Evolutionary conservation across 805 yeast genomes (phyloP).

Genomic region (Saccharomycopsis fermentans): DNA sequence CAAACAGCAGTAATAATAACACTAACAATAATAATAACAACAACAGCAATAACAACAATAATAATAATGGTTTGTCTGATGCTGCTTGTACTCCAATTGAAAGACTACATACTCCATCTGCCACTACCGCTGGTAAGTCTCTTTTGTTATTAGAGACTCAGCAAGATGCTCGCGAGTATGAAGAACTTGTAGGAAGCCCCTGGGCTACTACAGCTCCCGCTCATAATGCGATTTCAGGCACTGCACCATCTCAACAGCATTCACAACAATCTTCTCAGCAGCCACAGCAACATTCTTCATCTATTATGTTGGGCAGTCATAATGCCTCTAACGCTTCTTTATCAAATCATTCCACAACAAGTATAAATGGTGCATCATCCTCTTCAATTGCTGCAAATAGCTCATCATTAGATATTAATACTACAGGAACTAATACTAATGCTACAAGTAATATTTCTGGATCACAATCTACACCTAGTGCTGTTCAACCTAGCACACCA

Average conservation of each 20-base stretch:
- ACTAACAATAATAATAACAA: too few relatives aligned
- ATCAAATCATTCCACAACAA: not conserved
- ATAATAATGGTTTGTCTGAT: slow-evolving; percentile 9
- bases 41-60: not conserved
- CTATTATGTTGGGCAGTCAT: slow-evolving; percentile 26
- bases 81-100: slow-evolving; percentile 11
- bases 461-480: not conserved
- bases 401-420: slow-evolving; percentile 1
- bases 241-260: slow-evolving; percentile 21
- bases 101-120: slow-evolving; percentile 9
- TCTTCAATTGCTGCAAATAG: not conserved
- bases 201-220: slow-evolving; percentile 18
- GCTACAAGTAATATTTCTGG: slow-evolving; percentile 29
- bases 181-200: slow-evolving; percentile 34
- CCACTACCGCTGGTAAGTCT: slow-evolving; percentile 30
- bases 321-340: slow-evolving; percentile 17
- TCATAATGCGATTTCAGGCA: not conserved
- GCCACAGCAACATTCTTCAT: slow-evolving; percentile 26
- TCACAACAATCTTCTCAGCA: slow-evolving; percentile 22
- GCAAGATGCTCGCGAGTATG: slow-evolving; percentile 38
- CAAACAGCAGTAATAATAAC: not conserved
- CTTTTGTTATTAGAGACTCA: slow-evolving; percentile 37
- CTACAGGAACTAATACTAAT: not conserved
- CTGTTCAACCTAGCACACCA: slow-evolving; percentile 7
- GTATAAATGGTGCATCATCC: not conserved